Evolutionary conservation across 495 filamentous ascomycete species (phyloP).

Genomic region (Lepidopterella palustris): DNA sequence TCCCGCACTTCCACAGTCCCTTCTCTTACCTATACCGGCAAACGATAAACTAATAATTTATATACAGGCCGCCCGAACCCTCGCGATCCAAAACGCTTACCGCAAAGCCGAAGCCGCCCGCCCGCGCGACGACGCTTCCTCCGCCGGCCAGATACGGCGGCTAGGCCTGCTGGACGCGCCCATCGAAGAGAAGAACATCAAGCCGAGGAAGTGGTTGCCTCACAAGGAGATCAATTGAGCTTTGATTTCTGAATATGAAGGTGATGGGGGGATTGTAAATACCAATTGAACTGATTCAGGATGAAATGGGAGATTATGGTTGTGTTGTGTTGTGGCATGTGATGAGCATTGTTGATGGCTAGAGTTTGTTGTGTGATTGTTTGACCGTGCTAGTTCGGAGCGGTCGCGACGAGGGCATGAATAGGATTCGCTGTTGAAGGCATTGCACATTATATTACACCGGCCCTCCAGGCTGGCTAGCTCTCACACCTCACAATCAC

Average conservation of each 20-base stretch:
- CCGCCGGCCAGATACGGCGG: constrained; percentile 72
- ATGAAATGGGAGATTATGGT: too few species aligned
- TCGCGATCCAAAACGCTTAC: constrained; percentile 78
- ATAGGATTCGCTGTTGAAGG: too few species aligned
- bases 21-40: not conserved
- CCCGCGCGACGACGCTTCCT: constrained; percentile 67
- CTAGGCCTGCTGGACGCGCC: constrained; percentile 68
- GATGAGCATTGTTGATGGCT: too few species aligned
- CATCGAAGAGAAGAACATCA: constrained; percentile 67
- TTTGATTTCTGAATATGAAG: not conserved
- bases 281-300: not conserved
- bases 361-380: too few species aligned
- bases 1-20: not conserved
- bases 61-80: constrained; percentile 65
- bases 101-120: constrained; percentile 69
- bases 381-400: too few species aligned
- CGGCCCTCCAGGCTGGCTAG: too few species aligned
- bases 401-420: too few species aligned
- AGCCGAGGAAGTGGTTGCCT: constrained; percentile 31
- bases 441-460: too few species aligned
- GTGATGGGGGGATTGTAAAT: constrained; percentile 2
- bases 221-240: constrained; percentile 29
- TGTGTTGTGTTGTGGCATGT: not conserved
- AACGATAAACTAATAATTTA: not conserved
- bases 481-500: too few species aligned